Evolutionary conservation across 148 eudicot species (phyloP).

Genomic region (Simmondsia chinensis): DNA sequence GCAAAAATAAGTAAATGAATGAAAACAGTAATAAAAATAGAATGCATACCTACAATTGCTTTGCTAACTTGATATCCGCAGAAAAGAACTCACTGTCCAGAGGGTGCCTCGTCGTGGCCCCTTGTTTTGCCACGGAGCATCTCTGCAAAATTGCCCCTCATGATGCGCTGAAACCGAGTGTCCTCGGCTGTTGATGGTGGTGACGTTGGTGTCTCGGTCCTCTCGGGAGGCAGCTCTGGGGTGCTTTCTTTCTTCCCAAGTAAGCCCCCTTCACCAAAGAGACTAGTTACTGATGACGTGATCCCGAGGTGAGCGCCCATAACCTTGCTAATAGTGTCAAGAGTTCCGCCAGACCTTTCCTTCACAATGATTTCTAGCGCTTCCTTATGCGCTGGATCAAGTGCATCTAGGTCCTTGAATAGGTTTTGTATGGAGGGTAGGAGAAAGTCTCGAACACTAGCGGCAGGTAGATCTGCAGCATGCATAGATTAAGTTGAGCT

Average conservation of each 20-base stretch:
- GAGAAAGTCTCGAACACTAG: constrained; percentile 73
- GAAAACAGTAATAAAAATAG: no score
- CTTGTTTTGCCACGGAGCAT: constrained; percentile 69
- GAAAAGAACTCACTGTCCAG: constrained; percentile 15
- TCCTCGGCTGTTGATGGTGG: constrained; percentile 48
- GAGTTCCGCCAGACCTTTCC: constrained; percentile 88
- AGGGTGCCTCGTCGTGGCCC: constrained; percentile 35
- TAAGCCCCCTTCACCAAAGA: constrained; percentile 75
- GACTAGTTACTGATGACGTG: constrained; percentile 66
- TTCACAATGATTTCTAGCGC: constrained; percentile 79
- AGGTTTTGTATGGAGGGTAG: constrained; percentile 81
- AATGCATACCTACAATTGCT: not conserved
- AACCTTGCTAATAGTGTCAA: constrained; percentile 78
- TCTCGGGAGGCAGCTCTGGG: constrained; percentile 27
- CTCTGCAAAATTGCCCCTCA: constrained; percentile 84
- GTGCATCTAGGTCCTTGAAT: constrained; percentile 77
- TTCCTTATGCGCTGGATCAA: constrained; percentile 98
- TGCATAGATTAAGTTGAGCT: constrained; percentile 1
- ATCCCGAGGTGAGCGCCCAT: constrained; percentile 95
- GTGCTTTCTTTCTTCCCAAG: constrained; percentile 74
- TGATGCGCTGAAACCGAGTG: constrained; percentile 78
- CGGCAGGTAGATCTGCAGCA: constrained; percentile 61
- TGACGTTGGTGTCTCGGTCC: constrained; percentile 34
- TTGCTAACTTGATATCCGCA: not conserved
- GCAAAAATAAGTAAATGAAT: no score